Conservation (phyloP, 768 basidiomycete species). For the Hygrophoropsis aurantiaca region DNA sequence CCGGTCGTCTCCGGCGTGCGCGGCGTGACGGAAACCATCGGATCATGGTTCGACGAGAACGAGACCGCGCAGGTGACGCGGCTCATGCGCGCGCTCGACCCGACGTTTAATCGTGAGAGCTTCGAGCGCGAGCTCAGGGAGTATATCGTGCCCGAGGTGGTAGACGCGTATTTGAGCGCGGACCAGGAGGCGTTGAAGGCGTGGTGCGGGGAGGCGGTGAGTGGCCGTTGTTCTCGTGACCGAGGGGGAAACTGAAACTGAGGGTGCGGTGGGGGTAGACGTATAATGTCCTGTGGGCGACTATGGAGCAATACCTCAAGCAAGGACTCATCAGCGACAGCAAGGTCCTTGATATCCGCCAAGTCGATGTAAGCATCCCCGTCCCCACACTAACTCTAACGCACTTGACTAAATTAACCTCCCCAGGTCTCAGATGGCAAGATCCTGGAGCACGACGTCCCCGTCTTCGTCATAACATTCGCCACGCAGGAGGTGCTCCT, state of each 20-base stretch:
- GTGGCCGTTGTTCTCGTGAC: slow-evolving; percentile 30
- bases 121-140: slow-evolving; percentile 92
- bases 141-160: slow-evolving; percentile 96
- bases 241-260: no score
- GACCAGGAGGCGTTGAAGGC: slow-evolving; percentile 81
- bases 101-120: slow-evolving; percentile 77
- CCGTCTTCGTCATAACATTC: slow-evolving; percentile 90
- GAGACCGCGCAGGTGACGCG: slow-evolving; percentile 95
- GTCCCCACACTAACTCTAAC: not conserved
- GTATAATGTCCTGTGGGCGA: slow-evolving; percentile 98
- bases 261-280: slow-evolving; percentile 53
- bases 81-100: slow-evolving; percentile 85
- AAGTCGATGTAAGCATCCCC: slow-evolving; percentile 78
- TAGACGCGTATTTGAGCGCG: slow-evolving; percentile 92
- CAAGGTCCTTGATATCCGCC: slow-evolving; percentile 93
- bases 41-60: slow-evolving; percentile 94
- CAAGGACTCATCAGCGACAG: slow-evolving; percentile 92
- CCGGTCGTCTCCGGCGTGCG: slow-evolving; percentile 81
- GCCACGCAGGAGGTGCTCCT: slow-evolving; percentile 91
- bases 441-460: slow-evolving; percentile 85
- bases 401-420: slow-evolving; percentile 4
- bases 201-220: slow-evolving; percentile 96
- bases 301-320: slow-evolving; percentile 89
- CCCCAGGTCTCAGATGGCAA: slow-evolving; percentile 78
- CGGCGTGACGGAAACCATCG: slow-evolving; percentile 79